Evolutionary conservation across 768 basidiomycete genomes (phyloP), one percentile per base, ranked within the genome.

Genomic region (Lentinus brumalis): DNA sequence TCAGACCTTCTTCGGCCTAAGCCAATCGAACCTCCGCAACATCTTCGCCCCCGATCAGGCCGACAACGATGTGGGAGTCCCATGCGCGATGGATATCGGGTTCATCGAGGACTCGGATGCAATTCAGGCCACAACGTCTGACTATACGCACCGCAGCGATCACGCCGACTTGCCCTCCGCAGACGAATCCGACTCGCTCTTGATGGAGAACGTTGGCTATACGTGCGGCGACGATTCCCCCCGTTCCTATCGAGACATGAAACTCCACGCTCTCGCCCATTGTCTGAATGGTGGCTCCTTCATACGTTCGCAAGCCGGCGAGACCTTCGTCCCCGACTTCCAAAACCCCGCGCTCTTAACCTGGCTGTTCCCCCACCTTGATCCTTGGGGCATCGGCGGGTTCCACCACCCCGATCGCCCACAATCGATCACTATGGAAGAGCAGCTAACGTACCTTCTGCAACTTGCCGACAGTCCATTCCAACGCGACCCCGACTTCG

Each of bases 301-400:
- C 18, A 21, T 56, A 1, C 41, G 35, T 3, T 45, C 54, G 32
- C 45, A 41, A n/a, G 50, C 45, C 26, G 55, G 60, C 7, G 40
- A 35, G n/a, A 39, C 49, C 7, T 47, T 51, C 21, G 26, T 65
- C 0, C 56, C 63, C 0, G 60, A 65, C 15, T 60, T 60, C 35
- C 32, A 62, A 15, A 56, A 65, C 32, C 31, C 45, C 1, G 16
- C 16, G 3, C 18, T 65, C 8, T 39, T 65, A 18, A 35, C 64
- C 0, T 58, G 38, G 56, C 29, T 65, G 21, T 65, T 65, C 42
- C 61, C 61, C 1, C 64, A 65, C 39, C 44, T 65, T 2, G 60
- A 65, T 61, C 64, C 56, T 6, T 65, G 64, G 64, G 55, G 59
- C 0, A 61, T 65, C 18, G 61, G 64, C 18, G 56, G 51, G 2